Evolutionary conservation across 805 yeast species (phyloP), one percentile per base, ranked within the genome.

Genomic region (Torulaspora gathmanii): DNA sequence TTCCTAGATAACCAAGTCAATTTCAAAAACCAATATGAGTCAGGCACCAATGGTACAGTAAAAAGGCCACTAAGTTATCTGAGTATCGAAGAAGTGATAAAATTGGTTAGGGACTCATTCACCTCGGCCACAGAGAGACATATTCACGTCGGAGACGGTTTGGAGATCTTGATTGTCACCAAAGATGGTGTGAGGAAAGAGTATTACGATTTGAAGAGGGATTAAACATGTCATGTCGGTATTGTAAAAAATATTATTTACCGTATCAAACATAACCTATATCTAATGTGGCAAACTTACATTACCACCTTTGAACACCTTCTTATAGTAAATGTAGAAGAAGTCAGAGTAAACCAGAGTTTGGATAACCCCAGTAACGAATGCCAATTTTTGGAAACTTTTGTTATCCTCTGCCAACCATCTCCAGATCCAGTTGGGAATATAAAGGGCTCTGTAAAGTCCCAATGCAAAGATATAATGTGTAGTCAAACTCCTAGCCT

Each of bases 81-180:
- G 61, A 67, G 74, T 33, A 74, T 89, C 54, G 96, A 88, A 1
- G 95, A 90, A 70, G 97, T 89, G 19, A 71, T 93, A 59, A 77
- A 81, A 56, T 72, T 93, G 52, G 97, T 93, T 30, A 83, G 81
- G 65, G 99, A 93, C 69, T 95, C 99, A 5, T 93, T 93, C 64
- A 75, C 88, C 17, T 88, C 96, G 7, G 99, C 96, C 16, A 91
- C 98, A 15, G 99, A 93, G 71, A 85, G 99, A 76, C 98, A 93
- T 69, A 93, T 93, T 57, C 95, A 90, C 56, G 98, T 93, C 42
- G 99, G 99, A 72, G 99, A 93, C 72, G 95, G 93, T 5, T 75
- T 93, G 52, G 96, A 93, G 68, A 83, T 93, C 39, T 72, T 85
- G 53, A 86, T 93, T 56, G 90, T 91, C 47, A 88, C 97, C 11